These are phyloP conservation scores for Globisporangium okanoganense DNA, from an alignment of 352 stramenopile species.

Conservation along the genomic window DNA sequence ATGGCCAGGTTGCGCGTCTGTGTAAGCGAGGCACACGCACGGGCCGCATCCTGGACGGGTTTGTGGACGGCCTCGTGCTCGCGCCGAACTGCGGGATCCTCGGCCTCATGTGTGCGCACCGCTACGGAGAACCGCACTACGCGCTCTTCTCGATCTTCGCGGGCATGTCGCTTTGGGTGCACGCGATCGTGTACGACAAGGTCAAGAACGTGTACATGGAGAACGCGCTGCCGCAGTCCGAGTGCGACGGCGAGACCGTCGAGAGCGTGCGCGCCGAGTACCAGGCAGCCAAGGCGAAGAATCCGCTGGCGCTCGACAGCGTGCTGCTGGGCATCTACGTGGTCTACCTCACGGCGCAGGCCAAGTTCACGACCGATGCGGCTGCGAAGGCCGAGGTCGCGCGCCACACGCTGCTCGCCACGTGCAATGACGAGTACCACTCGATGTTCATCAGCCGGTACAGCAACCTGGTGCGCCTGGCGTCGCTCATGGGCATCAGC, in stretches of 20 bases:
- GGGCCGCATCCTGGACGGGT: slow-evolving; percentile 72
- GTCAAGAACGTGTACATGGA: slow-evolving; percentile 89
- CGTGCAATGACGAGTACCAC: slow-evolving; percentile 64
- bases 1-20: slow-evolving; percentile 76
- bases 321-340: slow-evolving; percentile 76
- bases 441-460: slow-evolving; percentile 55
- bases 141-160: slow-evolving; percentile 47
- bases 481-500: slow-evolving; percentile 82
- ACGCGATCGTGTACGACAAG: slow-evolving; percentile 84
- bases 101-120: slow-evolving; percentile 45
- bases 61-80: slow-evolving; percentile 75
- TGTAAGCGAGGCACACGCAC: slow-evolving; percentile 81
- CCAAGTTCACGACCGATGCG: slow-evolving; percentile 60
- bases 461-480: slow-evolving; percentile 52
- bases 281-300: slow-evolving; percentile 55
- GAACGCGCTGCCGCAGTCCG: slow-evolving; percentile 70
- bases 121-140: slow-evolving; percentile 50
- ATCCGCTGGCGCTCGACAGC: slow-evolving; percentile 56
- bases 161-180: slow-evolving; percentile 70
- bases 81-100: slow-evolving; percentile 69
- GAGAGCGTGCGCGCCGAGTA: slow-evolving; percentile 75
- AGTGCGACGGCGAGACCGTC: slow-evolving; percentile 79
- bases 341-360: slow-evolving; percentile 66
- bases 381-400: slow-evolving; percentile 53
- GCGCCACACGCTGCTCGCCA: slow-evolving; percentile 51